Evolutionary conservation across 208 protist species (phyloP).

Genomic region (Trypanosoma lewisi): DNA sequence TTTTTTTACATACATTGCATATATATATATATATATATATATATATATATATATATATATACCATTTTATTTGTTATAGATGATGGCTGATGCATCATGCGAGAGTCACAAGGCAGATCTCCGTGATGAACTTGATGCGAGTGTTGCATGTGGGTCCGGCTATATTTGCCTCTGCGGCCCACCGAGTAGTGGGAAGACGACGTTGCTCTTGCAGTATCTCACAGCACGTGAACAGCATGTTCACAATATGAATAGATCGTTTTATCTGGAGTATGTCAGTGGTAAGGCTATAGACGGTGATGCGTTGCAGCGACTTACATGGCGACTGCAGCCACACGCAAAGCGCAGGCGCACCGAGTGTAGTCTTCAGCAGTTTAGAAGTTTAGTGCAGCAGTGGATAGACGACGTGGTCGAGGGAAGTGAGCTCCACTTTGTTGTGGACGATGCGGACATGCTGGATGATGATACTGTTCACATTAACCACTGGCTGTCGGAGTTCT

Average conservation of each 20-base stretch:
- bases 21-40: no score
- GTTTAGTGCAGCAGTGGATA: conserved; percentile 49
- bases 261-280: conserved; percentile 47
- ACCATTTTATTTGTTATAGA: conserved; percentile 5
- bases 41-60: no score
- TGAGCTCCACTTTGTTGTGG: conserved; percentile 81
- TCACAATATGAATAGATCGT: conserved; percentile 5
- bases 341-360: conserved; percentile 43
- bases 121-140: conserved; percentile 71
- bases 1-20: no score
- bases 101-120: conserved; percentile 21
- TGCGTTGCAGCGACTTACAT: conserved; percentile 18
- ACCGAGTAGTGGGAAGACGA: conserved; percentile 79
- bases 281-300: conserved; percentile 22
- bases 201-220: conserved; percentile 45
- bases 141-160: conserved; percentile 70
- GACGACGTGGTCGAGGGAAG: conserved; percentile 39
- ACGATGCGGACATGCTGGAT: conserved; percentile 72
- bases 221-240: conserved; percentile 49
- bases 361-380: conserved; percentile 52
- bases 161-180: conserved; percentile 74
- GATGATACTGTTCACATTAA: conserved; percentile 40
- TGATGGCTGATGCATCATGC: not conserved
- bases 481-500: conserved; percentile 54
- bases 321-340: conserved; percentile 18